A percentile compares a stretch with the other conserved stretches of the same genome.
phyloP scores from a whole-genome alignment of 164 flowering plant genomes.

The Annona squamosa region DNA sequence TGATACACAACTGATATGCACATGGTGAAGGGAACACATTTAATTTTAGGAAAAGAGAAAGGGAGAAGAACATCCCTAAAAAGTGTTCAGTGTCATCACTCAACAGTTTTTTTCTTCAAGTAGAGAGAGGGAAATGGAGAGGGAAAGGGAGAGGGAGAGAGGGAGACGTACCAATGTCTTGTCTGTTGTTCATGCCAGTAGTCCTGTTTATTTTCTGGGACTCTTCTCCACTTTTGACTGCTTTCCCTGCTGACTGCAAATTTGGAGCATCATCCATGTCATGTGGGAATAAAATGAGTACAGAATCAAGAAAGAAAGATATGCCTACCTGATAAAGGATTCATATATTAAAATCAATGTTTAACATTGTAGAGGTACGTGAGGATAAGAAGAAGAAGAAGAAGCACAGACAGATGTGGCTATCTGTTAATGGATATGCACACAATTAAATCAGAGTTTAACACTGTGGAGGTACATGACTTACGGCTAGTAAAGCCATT shows the following conservation, averaged over 20 bases:
- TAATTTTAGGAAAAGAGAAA: not conserved
- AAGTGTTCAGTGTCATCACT: not conserved
- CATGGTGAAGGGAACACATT: not conserved
- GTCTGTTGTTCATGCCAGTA: slow-evolving; percentile 21
- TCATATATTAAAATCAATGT: not conserved
- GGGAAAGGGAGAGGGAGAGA: not conserved
- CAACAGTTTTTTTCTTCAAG: not conserved
- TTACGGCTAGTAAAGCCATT: slow-evolving; percentile 87
- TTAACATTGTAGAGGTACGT: slow-evolving; percentile 3
- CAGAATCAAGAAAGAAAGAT: not conserved
- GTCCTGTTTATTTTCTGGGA: slow-evolving; percentile 22
- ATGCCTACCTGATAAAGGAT: not conserved
- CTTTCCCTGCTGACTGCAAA: slow-evolving; percentile 72
- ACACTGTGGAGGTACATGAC: slow-evolving; percentile 21
- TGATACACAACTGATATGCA: not conserved
- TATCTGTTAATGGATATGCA: not conserved
- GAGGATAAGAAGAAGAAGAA: slow-evolving; percentile 3
- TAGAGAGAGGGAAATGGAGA: not conserved
- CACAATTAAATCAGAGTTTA: not conserved
- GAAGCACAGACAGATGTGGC: not conserved
- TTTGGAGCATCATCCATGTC: slow-evolving; percentile 8
- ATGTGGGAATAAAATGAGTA: not conserved
- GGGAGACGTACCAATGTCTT: slow-evolving; percentile 36
- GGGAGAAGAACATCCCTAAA: not conserved
- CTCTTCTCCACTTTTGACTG: slow-evolving; percentile 31